Evolutionary conservation across 1,284 basidiomycete species (phyloP).

Genomic region (Uromyces viciae-fabae): DNA sequence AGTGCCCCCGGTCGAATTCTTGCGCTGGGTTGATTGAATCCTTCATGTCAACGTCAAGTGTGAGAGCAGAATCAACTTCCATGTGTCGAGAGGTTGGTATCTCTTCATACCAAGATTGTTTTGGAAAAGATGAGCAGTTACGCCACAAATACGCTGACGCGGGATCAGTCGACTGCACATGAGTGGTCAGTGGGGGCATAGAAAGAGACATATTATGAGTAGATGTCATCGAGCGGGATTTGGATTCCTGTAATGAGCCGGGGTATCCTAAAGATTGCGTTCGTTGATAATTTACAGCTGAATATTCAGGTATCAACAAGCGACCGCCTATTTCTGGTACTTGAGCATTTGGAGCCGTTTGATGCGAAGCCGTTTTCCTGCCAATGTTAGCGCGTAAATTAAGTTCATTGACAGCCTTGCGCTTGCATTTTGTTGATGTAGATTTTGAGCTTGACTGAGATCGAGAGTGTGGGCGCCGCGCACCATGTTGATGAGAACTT

Average conservation of each 20-base stretch:
- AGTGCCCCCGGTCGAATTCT: too few relatives aligned
- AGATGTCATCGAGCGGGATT: background rate
- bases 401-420: constrained; percentile 33
- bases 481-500: background rate
- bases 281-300: background rate
- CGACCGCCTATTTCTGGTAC: background rate
- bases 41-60: constrained; percentile 26
- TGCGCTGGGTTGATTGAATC: background rate
- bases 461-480: background rate
- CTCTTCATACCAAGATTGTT: background rate
- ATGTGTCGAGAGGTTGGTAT: background rate
- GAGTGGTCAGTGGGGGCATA: background rate
- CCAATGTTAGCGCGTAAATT: constrained; percentile 18
- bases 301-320: background rate
- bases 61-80: background rate
- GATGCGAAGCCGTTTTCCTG: constrained; percentile 18
- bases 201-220: constrained; percentile 9
- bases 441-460: background rate
- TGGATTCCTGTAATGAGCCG: background rate
- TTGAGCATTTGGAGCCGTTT: background rate
- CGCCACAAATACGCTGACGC: background rate
- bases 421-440: constrained; percentile 24
- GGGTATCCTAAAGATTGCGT: background rate
- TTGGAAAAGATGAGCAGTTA: background rate
- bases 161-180: background rate